Percentiles rank a stretch among this genome's conserved stretches.
Evolutionary conservation across 768 basidiomycete genomes (phyloP).

Genomic region (Termitomyces sp.): DNA sequence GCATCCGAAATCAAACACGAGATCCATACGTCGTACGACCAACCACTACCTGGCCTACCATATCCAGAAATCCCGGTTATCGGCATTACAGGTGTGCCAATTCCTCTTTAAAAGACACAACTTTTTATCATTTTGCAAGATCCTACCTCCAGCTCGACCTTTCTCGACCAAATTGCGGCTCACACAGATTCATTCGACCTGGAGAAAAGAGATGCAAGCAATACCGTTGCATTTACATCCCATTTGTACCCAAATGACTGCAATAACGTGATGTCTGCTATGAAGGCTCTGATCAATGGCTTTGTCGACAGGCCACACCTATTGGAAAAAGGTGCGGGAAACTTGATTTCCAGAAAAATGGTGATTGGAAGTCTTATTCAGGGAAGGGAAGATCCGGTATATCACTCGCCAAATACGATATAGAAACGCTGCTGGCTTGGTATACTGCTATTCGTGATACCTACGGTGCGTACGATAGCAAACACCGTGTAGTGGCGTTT

Average conservation of each 20-base stretch:
- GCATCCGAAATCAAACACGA: constrained; percentile 40
- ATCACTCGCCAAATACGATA: constrained; percentile 60
- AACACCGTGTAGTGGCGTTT: neutral
- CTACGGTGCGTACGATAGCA: constrained; percentile 28
- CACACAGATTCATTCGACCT: constrained; percentile 29
- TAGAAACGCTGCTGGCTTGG: constrained; percentile 59
- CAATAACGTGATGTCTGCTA: constrained; percentile 44
- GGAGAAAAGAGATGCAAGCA: constrained; percentile 7
- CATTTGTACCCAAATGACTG: constrained; percentile 63
- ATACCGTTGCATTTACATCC: constrained; percentile 26
- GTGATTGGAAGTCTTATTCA: constrained; percentile 15
- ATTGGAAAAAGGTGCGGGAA: constrained; percentile 20
- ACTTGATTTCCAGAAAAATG: neutral
- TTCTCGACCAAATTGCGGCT: constrained; percentile 42
- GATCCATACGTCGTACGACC: constrained; percentile 41
- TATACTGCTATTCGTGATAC: constrained; percentile 39
- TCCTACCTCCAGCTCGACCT: constrained; percentile 40
- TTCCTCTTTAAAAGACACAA: neutral
- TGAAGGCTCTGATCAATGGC: constrained; percentile 53
- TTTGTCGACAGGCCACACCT: constrained; percentile 41
- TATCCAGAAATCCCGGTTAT: constrained; percentile 60
- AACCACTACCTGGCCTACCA: constrained; percentile 52
- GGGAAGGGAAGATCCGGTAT: constrained; percentile 46
- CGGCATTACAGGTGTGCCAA: constrained; percentile 47
- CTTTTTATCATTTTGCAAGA: constrained; percentile 23